Percentiles rank a stretch among this genome's conserved stretches.
phyloP scores from a whole-genome alignment of 179 eudicot genomes.

The Beta lomatogona region DNA sequence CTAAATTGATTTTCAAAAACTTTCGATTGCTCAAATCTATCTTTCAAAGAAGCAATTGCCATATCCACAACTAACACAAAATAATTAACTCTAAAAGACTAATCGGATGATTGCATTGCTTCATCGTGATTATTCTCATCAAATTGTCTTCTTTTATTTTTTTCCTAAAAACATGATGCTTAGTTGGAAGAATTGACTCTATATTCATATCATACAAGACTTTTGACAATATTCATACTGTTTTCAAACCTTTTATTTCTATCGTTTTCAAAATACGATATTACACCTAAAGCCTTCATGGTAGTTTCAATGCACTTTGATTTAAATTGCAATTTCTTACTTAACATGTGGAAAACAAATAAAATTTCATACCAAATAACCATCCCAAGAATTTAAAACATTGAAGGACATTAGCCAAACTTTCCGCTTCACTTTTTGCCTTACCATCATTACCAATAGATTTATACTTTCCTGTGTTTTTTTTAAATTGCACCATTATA shows the following conservation, averaged over 20 bases:
- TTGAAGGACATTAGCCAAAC: not conserved
- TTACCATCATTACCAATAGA: not conserved
- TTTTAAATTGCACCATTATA: too few relatives aligned
- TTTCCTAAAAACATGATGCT: slow-evolving; percentile 4
- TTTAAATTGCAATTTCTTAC: not conserved
- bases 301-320: not conserved
- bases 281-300: not conserved
- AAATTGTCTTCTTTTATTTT: slow-evolving; percentile 17
- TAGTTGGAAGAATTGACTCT: slow-evolving; percentile 25
- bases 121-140: slow-evolving; percentile 26
- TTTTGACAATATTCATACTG: slow-evolving; percentile 18
- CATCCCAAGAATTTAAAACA: not conserved
- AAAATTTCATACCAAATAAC: not conserved
- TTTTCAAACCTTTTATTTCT: slow-evolving; percentile 16
- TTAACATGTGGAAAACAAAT: not conserved
- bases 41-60: not conserved
- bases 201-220: slow-evolving; percentile 20
- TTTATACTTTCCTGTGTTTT: too few relatives aligned
- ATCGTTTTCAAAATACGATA: slow-evolving; percentile 13
- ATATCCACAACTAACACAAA: not conserved
- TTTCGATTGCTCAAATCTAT: not conserved
- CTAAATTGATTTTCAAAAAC: not conserved
- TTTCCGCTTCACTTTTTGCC: not conserved
- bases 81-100: too few relatives aligned
- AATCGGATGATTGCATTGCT: not conserved